A percentile compares a stretch with the other conserved stretches of the same genome.
phyloP scores from a whole-genome alignment of 2,329 filamentous ascomycete species.

The Malbranchea zuffiana region DNA sequence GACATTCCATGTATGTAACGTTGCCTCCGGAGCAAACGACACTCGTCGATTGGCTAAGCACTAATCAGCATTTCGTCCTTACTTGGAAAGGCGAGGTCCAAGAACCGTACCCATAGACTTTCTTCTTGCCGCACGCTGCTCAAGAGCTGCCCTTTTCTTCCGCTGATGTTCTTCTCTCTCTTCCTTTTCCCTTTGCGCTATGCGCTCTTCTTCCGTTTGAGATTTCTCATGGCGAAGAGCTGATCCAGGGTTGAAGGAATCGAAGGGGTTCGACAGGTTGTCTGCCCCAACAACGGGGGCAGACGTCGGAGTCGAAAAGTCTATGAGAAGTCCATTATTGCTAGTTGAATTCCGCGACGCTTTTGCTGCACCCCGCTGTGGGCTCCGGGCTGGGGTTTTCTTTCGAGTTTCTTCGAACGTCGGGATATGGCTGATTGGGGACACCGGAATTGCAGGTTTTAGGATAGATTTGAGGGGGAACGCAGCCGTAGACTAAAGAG shows the following conservation, averaged over 20 bases:
- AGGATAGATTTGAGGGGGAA: slow-evolving; percentile 57
- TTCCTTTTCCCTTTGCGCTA: slow-evolving; percentile 57
- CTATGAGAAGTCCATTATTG: slow-evolving; percentile 29
- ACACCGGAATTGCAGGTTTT: slow-evolving; percentile 61
- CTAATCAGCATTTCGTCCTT: no score
- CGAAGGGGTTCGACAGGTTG: slow-evolving; percentile 39
- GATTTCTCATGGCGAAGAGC: slow-evolving; percentile 36
- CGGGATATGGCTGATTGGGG: slow-evolving; percentile 56
- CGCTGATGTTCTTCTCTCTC: slow-evolving; percentile 50
- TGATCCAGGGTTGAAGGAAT: slow-evolving; percentile 33
- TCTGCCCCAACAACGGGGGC: slow-evolving; percentile 27
- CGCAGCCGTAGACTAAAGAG: slow-evolving; percentile 29
- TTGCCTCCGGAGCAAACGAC: slow-evolving; percentile 94
- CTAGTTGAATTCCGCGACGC: slow-evolving; percentile 4
- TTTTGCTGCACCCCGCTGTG: slow-evolving; percentile 14
- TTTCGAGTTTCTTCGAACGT: slow-evolving; percentile 44
- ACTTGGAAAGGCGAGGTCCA: neutral
- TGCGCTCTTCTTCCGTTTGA: slow-evolving; percentile 57
- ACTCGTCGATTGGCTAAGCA: slow-evolving; percentile 67
- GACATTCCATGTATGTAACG: slow-evolving; percentile 92
- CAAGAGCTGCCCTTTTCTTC: slow-evolving; percentile 50
- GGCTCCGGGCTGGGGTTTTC: slow-evolving; percentile 29
- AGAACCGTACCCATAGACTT: slow-evolving; percentile 61
- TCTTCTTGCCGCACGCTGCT: slow-evolving; percentile 74
- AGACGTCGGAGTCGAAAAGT: slow-evolving; percentile 33